Percentiles rank a stretch among this genome's conserved stretches.
phyloP scores from a whole-genome alignment of 129 eudicot species.

The Flaveria ramosissima region DNA sequence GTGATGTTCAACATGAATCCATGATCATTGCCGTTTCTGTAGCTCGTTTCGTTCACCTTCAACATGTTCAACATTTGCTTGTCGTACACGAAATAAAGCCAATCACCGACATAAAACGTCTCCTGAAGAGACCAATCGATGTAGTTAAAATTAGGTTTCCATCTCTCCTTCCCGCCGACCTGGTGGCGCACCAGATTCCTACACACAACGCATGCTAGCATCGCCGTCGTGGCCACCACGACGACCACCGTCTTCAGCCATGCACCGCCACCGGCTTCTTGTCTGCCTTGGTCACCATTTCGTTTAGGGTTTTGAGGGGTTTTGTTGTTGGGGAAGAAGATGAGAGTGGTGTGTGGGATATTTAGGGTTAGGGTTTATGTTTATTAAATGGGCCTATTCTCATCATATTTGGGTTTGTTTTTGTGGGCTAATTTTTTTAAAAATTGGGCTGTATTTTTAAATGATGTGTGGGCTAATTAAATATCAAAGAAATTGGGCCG shows the following conservation, averaged over 20 bases:
- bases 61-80: conserved; percentile 42
- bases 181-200: conserved; percentile 30
- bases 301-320: no score
- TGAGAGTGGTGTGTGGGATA: no score
- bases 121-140: conserved; percentile 44
- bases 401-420: no score
- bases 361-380: no score
- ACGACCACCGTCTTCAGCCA: conserved; percentile 28
- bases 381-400: no score
- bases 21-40: conserved; percentile 38
- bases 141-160: conserved; percentile 46
- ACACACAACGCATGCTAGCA: conserved; percentile 32
- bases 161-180: conserved; percentile 46
- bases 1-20: conserved; percentile 51
- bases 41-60: conserved; percentile 51
- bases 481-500: no score
- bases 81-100: conserved; percentile 57
- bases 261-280: conserved; percentile 25
- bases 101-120: conserved; percentile 50
- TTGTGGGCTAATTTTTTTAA: no score
- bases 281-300: no score
- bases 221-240: conserved; percentile 26
- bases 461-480: no score
- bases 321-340: no score
- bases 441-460: no score